Conservation (phyloP, 164 flowering plant species). For the Cinnamomum micranthum region DNA sequence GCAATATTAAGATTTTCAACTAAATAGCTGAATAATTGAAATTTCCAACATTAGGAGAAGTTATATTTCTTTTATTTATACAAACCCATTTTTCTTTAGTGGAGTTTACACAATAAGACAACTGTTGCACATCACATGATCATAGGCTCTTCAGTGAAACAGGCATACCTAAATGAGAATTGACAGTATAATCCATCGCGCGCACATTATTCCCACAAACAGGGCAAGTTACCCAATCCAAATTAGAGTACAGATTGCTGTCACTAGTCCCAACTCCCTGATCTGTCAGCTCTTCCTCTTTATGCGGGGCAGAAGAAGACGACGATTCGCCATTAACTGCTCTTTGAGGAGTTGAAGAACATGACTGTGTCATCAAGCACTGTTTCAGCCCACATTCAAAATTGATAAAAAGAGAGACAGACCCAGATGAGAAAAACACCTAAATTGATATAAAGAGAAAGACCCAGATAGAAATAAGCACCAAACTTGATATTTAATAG, state of each 20-base stretch:
- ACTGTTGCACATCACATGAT: too few species aligned
- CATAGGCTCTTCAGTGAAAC: not conserved
- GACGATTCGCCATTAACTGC: constrained; percentile 10
- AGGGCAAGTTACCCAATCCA: constrained; percentile 62
- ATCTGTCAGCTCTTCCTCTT: constrained; percentile 12
- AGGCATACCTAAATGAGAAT: constrained; percentile 71
- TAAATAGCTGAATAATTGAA: too few species aligned
- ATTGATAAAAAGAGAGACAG: not conserved
- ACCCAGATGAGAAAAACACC: not conserved
- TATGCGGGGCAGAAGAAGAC: not conserved
- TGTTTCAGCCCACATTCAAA: not conserved
- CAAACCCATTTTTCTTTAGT: not conserved
- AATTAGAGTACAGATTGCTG: not conserved
- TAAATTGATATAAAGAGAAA: not conserved
- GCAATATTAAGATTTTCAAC: too few species aligned
- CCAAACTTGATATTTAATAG: too few species aligned
- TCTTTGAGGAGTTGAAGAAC: constrained; percentile 1
- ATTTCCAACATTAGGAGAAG: too few species aligned
- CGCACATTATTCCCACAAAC: constrained; percentile 52
- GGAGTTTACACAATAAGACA: not conserved
- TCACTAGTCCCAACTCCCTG: constrained; percentile 10
- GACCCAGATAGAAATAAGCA: not conserved
- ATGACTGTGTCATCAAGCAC: constrained; percentile 7
- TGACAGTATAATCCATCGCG: constrained; percentile 38
- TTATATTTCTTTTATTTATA: too few species aligned